Conservation (phyloP, 2,329 filamentous ascomycete genomes). For the Venturia oleaginea region DNA sequence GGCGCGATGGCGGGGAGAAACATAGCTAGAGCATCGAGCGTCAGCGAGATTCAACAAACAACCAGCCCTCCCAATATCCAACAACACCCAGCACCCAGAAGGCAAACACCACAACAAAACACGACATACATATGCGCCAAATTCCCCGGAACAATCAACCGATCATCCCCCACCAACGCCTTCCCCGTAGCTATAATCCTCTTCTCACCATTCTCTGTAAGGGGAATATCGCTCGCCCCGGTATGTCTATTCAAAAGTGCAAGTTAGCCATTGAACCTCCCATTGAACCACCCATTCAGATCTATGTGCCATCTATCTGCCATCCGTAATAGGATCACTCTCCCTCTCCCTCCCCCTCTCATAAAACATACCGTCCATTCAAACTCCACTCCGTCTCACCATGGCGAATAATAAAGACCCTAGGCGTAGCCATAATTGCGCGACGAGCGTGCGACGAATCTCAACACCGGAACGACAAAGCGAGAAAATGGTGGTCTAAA, state of each 20-base stretch:
- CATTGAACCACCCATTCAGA: background rate
- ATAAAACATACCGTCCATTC: conserved; percentile 47
- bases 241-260: conserved; percentile 50
- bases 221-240: conserved; percentile 72
- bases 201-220: conserved; percentile 64
- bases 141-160: conserved; percentile 74
- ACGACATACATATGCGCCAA: conserved; percentile 66
- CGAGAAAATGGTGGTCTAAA: background rate
- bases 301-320: too few relatives aligned
- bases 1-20: conserved; percentile 76
- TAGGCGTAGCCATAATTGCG: conserved; percentile 27
- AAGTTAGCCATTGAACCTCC: conserved; percentile 19
- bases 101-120: too few relatives aligned
- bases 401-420: conserved; percentile 57
- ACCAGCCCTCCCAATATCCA: too few relatives aligned
- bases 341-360: too few relatives aligned
- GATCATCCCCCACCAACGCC: conserved; percentile 74
- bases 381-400: conserved; percentile 96
- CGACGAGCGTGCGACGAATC: too few relatives aligned
- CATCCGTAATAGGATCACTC: too few relatives aligned
- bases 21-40: conserved; percentile 46
- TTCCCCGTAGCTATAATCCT: conserved; percentile 57
- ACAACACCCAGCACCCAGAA: too few relatives aligned
- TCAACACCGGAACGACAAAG: too few relatives aligned
- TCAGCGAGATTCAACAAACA: too few relatives aligned